Evolutionary conservation across 2,329 filamentous ascomycete genomes (phyloP), one percentile per base, ranked within the genome.

Genomic region (Aspergillus persii): DNA sequence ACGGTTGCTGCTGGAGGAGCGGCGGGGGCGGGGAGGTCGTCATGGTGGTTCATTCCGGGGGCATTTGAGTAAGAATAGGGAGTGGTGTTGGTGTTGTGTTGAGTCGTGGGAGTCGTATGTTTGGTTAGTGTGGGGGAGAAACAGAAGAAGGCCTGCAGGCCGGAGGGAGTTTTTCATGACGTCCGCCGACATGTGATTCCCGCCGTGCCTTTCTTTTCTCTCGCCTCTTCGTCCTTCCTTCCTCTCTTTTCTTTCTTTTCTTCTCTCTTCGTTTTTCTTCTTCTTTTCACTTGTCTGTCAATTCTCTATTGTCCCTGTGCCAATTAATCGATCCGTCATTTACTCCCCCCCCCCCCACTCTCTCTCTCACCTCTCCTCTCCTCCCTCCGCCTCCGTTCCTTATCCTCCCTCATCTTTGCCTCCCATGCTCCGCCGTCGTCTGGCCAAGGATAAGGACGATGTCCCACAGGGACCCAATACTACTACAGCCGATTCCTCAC

Each of bases 371-470:
- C 18, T 23, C 18, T 2, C 18, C 18, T 23, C 18, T 2, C 18
- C 18, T 23, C 18, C 18, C 18, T 23, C 18, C 18, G 18, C 18
- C 18, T 23, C 18, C 18, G 18, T 23, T 23, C 18, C 18, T 23
- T 23, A 23, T 23, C 18, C 18, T 44, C 23, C 36, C 53, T 61
- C 47, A 44, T 27, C 55, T 62, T 29, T 30, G 15, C 52, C 15
- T 53, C 59, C 53, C 53, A 74, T 76, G 65, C 69, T 80, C 61
- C 77, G 79, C 63, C 77, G 75, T 66, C 78, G 78, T 61, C 66
- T 75, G 59, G 71, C 65, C 65, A 74, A 76, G 66, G 70, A 76
- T 63, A 69, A 76, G 63, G 65, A 75, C 59, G 61, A 62, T 67
- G 27, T 62, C 63, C 57, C 66, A 66, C 33, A 56, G 67, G 31